phyloP scores from a whole-genome alignment of 331 rosid genomes.

The Saraca asoca region DNA sequence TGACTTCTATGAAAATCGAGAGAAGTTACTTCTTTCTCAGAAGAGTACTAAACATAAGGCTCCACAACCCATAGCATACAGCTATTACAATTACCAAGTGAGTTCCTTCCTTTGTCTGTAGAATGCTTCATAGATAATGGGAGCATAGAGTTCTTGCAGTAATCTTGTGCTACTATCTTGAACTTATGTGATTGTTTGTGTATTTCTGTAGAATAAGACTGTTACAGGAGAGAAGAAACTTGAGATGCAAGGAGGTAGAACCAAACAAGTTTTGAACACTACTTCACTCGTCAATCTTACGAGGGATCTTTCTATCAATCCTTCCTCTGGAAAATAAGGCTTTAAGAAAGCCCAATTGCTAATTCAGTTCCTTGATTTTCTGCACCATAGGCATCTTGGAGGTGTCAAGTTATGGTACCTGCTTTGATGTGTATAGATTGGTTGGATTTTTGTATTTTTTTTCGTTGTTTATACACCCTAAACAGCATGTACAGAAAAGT shows the following conservation, averaged over 20 bases:
- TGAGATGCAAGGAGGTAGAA: conserved; percentile 41
- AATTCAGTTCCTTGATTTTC: not conserved
- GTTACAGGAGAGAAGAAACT: conserved; percentile 35
- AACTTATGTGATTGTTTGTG: not conserved
- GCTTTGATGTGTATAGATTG: too few relatives aligned
- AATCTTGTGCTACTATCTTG: not conserved
- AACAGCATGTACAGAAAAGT: too few relatives aligned
- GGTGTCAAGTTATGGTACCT: too few relatives aligned
- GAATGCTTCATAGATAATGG: conserved; percentile 8
- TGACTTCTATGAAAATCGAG: conserved; percentile 65
- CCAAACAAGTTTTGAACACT: conserved; percentile 30
- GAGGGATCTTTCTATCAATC: conserved; percentile 51
- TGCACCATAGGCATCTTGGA: not conserved
- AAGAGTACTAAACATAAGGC: conserved; percentile 42
- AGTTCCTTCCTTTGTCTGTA: conserved; percentile 22
- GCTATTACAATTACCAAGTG: conserved; percentile 32
- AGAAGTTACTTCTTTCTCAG: conserved; percentile 43
- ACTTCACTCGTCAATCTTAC: conserved; percentile 46
- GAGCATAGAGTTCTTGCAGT: not conserved
- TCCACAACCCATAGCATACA: conserved; percentile 36
- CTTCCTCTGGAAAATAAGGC: conserved; percentile 31
- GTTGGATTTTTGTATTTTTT: too few relatives aligned
- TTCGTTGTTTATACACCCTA: too few relatives aligned
- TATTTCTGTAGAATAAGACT: conserved; percentile 41
- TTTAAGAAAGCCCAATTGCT: conserved; percentile 21